These are phyloP conservation scores for Leishmania amazonensis DNA, from an alignment of 208 protist genomes.

Conservation along the genomic window DNA sequence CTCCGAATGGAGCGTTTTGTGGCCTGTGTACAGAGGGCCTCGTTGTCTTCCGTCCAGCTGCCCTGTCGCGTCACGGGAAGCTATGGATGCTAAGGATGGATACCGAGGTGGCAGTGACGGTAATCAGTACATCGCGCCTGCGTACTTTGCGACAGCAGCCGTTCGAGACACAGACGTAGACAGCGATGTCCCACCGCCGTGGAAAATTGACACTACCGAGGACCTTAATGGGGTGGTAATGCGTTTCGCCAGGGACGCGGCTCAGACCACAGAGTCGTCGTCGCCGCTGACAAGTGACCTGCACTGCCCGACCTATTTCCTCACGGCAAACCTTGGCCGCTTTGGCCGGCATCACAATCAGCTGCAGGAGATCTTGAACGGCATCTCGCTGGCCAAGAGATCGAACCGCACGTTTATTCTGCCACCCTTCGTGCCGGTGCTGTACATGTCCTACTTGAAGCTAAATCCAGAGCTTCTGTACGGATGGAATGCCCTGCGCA, in stretches of 20 bases:
- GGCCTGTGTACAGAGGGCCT: slow-evolving; percentile 16
- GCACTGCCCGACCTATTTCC: slow-evolving; percentile 14
- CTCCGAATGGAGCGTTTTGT: not conserved
- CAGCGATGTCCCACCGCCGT: slow-evolving; percentile 3
- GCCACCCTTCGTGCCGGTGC: slow-evolving; percentile 13
- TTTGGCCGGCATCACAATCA: slow-evolving; percentile 33
- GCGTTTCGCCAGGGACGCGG: not conserved
- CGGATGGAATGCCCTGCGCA: slow-evolving; percentile 24
- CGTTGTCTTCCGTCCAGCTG: slow-evolving; percentile 5
- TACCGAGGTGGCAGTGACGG: not conserved
- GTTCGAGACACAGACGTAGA: slow-evolving; percentile 13
- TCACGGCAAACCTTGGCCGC: slow-evolving; percentile 18
- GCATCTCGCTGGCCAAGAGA: slow-evolving; percentile 12
- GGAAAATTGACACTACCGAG: not conserved
- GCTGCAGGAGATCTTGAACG: slow-evolving; percentile 22
- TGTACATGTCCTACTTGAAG: slow-evolving; percentile 2
- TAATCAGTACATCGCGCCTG: not conserved
- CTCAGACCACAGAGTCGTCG: not conserved
- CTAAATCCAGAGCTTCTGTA: slow-evolving; percentile 15
- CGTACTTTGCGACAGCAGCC: slow-evolving; percentile 13
- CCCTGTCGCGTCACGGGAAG: not conserved
- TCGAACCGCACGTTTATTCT: slow-evolving; percentile 21
- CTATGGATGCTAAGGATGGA: not conserved
- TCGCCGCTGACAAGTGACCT: not conserved
- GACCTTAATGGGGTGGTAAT: not conserved